Evolutionary conservation across 78 protist species (phyloP), one percentile per base, ranked within the genome.

Genomic region (Dictyostelium brefeldianum): DNA sequence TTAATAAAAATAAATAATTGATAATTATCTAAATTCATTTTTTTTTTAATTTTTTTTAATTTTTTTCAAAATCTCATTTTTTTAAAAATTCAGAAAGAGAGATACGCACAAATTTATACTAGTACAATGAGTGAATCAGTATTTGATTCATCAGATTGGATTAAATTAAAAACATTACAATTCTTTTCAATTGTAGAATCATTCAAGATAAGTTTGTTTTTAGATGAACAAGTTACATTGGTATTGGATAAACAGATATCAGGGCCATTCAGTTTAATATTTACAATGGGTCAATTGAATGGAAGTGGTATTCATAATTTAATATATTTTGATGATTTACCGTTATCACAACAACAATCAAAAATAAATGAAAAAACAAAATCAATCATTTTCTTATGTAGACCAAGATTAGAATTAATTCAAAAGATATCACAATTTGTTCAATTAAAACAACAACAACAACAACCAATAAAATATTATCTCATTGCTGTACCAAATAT

Each of bases 161-260:
- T 79, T 31, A 59, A 59, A 41, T 54, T 79, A 50, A 75, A 75
- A 25, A 75, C 56, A 3, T 25, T 75, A 25, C 81, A 75, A 48
- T 75, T 75, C 46, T 75, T 31, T 31, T 75, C 81, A 22, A 48
- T 75, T 25, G 14, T 48, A n/a, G 65, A 75, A 22, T 48, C 64
- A 15, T 48, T 75, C 27, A 48, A 75, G 14, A 75, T 75, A 15
- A 31, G 25, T 17, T 18, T n/a, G 9, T 71, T 43, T 41, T 7
- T 25, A 1, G 25, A 48, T 31, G 56, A 75, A 25, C 48, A 75
- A 22, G 51, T 48, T 12, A 25, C 51, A 20, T 29, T 75, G 2
- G 81, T 75, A 3, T 20, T 75, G 0, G 81, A 75, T 48, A 75
- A 54, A 48, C 56, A 43, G 10, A 15, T 75, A 22, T 12, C 22